These are phyloP conservation scores for Plasmodium relictum DNA, from an alignment of 169 alveolate genomes.

Conservation along the genomic window DNA sequence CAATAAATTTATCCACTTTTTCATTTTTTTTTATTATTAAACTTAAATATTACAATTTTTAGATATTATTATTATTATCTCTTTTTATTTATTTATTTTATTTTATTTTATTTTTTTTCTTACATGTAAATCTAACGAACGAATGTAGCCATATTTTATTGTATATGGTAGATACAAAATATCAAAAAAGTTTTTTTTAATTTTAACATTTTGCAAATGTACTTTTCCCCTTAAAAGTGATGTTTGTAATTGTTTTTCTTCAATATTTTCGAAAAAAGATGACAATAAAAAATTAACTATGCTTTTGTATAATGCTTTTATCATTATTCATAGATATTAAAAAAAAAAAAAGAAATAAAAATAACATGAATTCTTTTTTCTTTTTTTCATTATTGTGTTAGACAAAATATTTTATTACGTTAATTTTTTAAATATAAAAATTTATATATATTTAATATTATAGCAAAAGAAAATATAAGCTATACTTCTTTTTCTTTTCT, in stretches of 20 bases:
- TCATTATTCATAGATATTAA: constrained; percentile 28
- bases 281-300: constrained; percentile 62
- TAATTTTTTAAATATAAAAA: not conserved
- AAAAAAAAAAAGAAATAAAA: not conserved
- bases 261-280: constrained; percentile 61
- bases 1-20: too few species aligned
- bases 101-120: not conserved
- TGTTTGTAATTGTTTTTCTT: constrained; percentile 67
- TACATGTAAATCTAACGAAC: constrained; percentile 65
- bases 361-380: not conserved
- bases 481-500: not conserved
- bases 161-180: constrained; percentile 45
- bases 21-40: not conserved
- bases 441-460: not conserved
- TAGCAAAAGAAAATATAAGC: not conserved
- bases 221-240: constrained; percentile 60
- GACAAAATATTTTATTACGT: constrained; percentile 22
- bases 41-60: not conserved
- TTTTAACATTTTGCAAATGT: constrained; percentile 63
- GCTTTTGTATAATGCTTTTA: constrained; percentile 61
- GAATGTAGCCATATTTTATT: constrained; percentile 65
- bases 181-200: constrained; percentile 40
- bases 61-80: too few species aligned
- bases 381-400: constrained; percentile 15
- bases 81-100: not conserved